Evolutionary conservation across 441 rosid genomes (phyloP).

Genomic region (Omphalea diandra): DNA sequence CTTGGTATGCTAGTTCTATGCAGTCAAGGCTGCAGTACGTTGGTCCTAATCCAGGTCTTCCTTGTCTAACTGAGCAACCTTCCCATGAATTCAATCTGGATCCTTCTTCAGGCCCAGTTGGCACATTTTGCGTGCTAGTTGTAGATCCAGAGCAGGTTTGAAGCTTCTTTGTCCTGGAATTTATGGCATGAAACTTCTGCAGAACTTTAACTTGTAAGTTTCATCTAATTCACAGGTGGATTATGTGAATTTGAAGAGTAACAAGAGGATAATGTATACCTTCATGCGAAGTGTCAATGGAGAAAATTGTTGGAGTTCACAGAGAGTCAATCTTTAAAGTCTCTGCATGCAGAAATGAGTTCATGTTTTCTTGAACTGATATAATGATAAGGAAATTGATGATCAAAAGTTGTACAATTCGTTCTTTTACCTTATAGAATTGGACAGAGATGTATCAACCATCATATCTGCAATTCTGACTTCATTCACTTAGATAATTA

Average conservation of each 20-base stretch:
- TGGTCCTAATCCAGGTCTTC: constrained; percentile 65
- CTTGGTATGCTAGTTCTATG: constrained; percentile 70
- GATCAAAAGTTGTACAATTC: background rate
- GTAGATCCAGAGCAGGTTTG: constrained; percentile 80
- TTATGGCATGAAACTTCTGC: background rate
- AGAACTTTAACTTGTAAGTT: background rate
- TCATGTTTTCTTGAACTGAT: constrained; percentile 1
- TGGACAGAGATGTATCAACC: background rate
- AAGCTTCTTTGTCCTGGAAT: constrained; percentile 3
- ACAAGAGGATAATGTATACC: constrained; percentile 56
- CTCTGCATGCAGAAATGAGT: constrained; percentile 12
- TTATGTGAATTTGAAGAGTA: constrained; percentile 80
- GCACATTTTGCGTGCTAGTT: constrained; percentile 61
- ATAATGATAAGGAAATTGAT: too few relatives aligned
- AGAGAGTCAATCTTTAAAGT: constrained; percentile 53
- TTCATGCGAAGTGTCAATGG: constrained; percentile 37
- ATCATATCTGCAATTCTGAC: background rate
- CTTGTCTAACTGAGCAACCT: constrained; percentile 45
- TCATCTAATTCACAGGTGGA: constrained; percentile 55
- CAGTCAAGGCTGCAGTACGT: constrained; percentile 62
- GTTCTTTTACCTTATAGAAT: background rate
- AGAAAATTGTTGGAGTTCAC: constrained; percentile 59
- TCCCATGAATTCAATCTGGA: constrained; percentile 40
- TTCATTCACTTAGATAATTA: constrained; percentile 10
- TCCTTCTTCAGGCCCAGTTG: constrained; percentile 64